Evolutionary conservation across 495 filamentous ascomycete species (phyloP), one percentile per base, ranked within the genome.

Genomic region (Penicillium waksmanii): DNA sequence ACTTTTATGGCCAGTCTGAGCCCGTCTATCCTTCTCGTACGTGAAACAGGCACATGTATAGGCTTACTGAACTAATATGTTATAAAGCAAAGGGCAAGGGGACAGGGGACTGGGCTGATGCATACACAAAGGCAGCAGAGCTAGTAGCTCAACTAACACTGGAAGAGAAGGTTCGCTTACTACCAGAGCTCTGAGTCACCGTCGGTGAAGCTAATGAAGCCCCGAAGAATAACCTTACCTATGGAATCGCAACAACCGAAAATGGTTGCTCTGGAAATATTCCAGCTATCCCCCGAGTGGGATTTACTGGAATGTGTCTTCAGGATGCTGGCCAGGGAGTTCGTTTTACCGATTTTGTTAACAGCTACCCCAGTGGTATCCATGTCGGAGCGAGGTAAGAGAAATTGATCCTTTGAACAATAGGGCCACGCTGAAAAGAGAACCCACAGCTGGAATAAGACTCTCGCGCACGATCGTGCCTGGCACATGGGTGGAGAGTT

Each of bases 301-400:
- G 66, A 1, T 89, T 85, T 58, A 77, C 83, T 0, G 88, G 88
- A 8, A 67, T 89, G 40, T 89, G 87, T 63, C 75, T 91, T 0
- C 73, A 76, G 17, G 87, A 91, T 69, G 86, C 85, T 3, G 85
- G 84, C 0, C 83, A 87, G 59, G 87, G 86, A 17, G 70, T 89
- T 23, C 72, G 86, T 3, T 73, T 61, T 18, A 84, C 84, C 0
- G 85, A 89, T 58, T 83, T 85, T 65, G 86, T 85, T 27, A 86
- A 82, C 57, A 75, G 73, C 21, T 87, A 80, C 71, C 73, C 84
- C 0, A 75, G 76, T 25, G 84, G 83, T 8, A 66, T 87, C 34
- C 82, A 85, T 56, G 82, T 85, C 15, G 85, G 82, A 33, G 82
- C 73, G 33, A 66, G 62, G 65, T 67, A n/a, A 62, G 56, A 34